These are phyloP conservation scores for Wickerhamomyces hampshirensis DNA, from an alignment of 805 yeast species.

Conservation along the genomic window DNA sequence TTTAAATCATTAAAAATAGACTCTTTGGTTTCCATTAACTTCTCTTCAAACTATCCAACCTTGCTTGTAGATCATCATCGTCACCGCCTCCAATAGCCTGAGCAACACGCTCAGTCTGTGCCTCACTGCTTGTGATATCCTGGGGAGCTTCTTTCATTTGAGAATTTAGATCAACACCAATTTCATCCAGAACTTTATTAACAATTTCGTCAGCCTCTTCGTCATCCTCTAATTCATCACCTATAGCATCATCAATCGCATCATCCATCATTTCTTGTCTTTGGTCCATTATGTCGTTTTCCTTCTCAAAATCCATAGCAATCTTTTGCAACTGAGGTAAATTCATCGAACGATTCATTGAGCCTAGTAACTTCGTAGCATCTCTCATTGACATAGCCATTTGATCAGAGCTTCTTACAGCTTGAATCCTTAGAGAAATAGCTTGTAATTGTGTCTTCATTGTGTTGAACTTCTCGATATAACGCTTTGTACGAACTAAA, in stretches of 20 bases:
- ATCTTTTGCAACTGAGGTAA: conserved; percentile 83
- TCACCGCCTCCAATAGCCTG: conserved; percentile 43
- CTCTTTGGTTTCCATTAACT: conserved; percentile 19
- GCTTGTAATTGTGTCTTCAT: conserved; percentile 98
- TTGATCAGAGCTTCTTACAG: conserved; percentile 89
- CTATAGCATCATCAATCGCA: conserved; percentile 95
- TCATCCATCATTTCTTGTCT: conserved; percentile 99
- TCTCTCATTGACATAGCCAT: conserved; percentile 95
- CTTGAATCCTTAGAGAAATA: conserved; percentile 81
- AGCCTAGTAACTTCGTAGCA: conserved; percentile 77
- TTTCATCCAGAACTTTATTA: conserved; percentile 88
- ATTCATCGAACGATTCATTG: conserved; percentile 89
- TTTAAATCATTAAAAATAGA: no score
- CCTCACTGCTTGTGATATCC: conserved; percentile 23
- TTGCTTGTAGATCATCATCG: conserved; percentile 85
- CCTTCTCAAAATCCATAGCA: conserved; percentile 92
- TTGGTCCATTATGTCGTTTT: conserved; percentile 96
- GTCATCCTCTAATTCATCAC: conserved; percentile 80
- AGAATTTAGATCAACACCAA: conserved; percentile 76
- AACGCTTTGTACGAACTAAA: conserved; percentile 75
- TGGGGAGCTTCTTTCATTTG: conserved; percentile 44
- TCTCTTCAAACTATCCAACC: conserved; percentile 77
- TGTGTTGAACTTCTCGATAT: conserved; percentile 79
- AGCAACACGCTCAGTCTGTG: conserved; percentile 40
- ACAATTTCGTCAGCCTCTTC: conserved; percentile 91